Conservation (phyloP, 2,329 filamentous ascomycete species). For the Aspergillus sp. region DNA sequence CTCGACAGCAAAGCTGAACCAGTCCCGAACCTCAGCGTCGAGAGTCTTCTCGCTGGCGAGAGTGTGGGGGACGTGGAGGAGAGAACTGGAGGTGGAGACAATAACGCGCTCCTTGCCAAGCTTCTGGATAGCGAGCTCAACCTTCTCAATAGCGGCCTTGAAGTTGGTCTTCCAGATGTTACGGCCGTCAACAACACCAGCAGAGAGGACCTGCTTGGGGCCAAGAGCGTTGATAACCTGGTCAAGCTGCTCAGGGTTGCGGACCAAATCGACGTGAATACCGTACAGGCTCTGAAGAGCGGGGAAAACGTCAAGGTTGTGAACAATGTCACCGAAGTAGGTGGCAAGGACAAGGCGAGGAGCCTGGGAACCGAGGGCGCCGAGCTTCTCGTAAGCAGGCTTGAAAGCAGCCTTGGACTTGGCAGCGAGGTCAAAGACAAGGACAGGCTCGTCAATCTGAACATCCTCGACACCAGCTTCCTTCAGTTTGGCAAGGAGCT, state of each 20-base stretch:
- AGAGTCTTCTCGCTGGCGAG: slow-evolving; percentile 99
- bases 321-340: slow-evolving; percentile 98
- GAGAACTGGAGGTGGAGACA: slow-evolving; percentile 93
- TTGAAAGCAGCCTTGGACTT: slow-evolving; percentile 98
- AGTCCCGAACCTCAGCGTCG: slow-evolving; percentile 86
- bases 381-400: slow-evolving; percentile 90
- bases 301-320: slow-evolving; percentile 92
- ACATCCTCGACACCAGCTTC: slow-evolving; percentile 92
- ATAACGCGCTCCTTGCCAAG: slow-evolving; percentile 97
- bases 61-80: slow-evolving; percentile 97
- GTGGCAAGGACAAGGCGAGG: slow-evolving; percentile 89
- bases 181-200: slow-evolving; percentile 94
- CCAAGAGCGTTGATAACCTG: slow-evolving; percentile 79
- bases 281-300: slow-evolving; percentile 71
- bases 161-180: slow-evolving; percentile 99
- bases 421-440: slow-evolving; percentile 87
- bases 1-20: slow-evolving; percentile 98
- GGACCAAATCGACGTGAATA: slow-evolving; percentile 93
- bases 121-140: slow-evolving; percentile 89
- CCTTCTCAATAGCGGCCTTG: slow-evolving; percentile 86
- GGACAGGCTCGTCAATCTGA: slow-evolving; percentile 96
- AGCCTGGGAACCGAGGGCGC: slow-evolving; percentile 68
- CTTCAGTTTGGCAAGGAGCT: slow-evolving; percentile 92
- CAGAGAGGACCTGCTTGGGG: slow-evolving; percentile 85
- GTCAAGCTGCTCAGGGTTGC: slow-evolving; percentile 96